Evolutionary conservation across 306 rosid species (phyloP), one percentile per base, ranked within the genome.

Genomic region (Prunus armeniaca): DNA sequence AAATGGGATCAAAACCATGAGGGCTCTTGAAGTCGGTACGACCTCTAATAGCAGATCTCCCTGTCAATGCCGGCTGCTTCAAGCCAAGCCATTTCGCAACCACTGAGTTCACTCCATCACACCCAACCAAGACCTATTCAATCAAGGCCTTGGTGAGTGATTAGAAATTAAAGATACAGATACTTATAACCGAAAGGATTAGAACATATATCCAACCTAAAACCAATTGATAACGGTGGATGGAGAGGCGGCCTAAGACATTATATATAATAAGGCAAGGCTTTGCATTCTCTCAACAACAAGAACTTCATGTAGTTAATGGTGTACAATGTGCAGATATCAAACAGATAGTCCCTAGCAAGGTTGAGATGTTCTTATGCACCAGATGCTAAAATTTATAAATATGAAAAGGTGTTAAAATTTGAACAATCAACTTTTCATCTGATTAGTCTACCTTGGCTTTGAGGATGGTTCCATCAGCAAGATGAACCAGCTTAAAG

Each of bases 391-490:
- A 34, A 6, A 34, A 34, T 9, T 34, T 34, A 34, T 1, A 34
- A 2, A 34, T 34, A 34, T 34, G 9, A 34, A 34, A 34, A 34
- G 43, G 43, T 1, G 43, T 47, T 13, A 12, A 47, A 47, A 47
- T 47, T 47, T 12, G 3, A 47, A 47, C 51, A 47, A 10, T 47
- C 51, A 47, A 47, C 51, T 47, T 47, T 13, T 2, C 9, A 47
- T 47, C 51, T 47, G 51, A 10, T 47, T 52, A 17, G 2, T 43
- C 46, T 83, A 85, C 92, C 93, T 88, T 86, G 38, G 91, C 83
- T 81, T 82, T 81, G 49, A 89, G 70, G 55, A 70, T 49, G 4
- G 88, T 80, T 76, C 91, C 93, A 86, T 91, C 90, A 55, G 78
- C 78, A 66, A 91, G 91, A 73, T 89, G 93, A 15, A 86, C 3